phyloP scores from a whole-genome alignment of 2,329 filamentous ascomycete genomes.

The Celoporthe dispersa region DNA sequence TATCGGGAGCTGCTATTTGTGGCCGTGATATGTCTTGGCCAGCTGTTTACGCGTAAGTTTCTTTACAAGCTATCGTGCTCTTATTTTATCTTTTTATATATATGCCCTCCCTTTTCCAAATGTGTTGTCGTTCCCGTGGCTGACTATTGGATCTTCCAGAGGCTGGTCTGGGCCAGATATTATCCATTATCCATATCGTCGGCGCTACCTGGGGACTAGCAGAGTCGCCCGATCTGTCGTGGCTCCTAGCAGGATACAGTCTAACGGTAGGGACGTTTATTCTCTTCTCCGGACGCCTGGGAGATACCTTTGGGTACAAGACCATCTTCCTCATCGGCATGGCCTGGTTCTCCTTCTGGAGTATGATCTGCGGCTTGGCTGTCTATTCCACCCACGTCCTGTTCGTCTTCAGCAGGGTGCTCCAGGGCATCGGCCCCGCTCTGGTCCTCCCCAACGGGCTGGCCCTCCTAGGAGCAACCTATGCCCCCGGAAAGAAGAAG shows the following conservation, averaged over 20 bases:
- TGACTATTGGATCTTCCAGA: slow-evolving; percentile 15
- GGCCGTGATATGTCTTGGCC: slow-evolving; percentile 22
- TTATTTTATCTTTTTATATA: too few relatives aligned
- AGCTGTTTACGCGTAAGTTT: slow-evolving; percentile 27
- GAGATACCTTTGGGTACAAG: slow-evolving; percentile 52
- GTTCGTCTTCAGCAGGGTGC: slow-evolving; percentile 52
- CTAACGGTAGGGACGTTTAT: slow-evolving; percentile 51
- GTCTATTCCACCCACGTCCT: slow-evolving; percentile 37
- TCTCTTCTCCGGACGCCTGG: slow-evolving; percentile 49
- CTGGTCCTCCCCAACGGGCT: slow-evolving; percentile 60
- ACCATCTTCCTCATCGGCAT: slow-evolving; percentile 47
- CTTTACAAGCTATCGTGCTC: neutral
- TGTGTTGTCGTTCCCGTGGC: too few relatives aligned
- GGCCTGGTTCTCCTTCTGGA: slow-evolving; percentile 46
- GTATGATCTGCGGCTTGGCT: slow-evolving; percentile 44
- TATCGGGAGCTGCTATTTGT: slow-evolving; percentile 28
- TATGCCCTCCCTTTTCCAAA: too few relatives aligned
- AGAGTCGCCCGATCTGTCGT: slow-evolving; percentile 44
- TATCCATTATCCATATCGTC: slow-evolving; percentile 46
- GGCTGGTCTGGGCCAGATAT: slow-evolving; percentile 23
- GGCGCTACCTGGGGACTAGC: slow-evolving; percentile 46
- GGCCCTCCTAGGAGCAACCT: slow-evolving; percentile 57
- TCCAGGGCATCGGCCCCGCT: slow-evolving; percentile 59
- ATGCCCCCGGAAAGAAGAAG: slow-evolving; percentile 43
- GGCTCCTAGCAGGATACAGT: slow-evolving; percentile 52